Base-by-base conservation (phyloP, 805 yeast species). In the Yarrowia yakushimensis region DNA sequence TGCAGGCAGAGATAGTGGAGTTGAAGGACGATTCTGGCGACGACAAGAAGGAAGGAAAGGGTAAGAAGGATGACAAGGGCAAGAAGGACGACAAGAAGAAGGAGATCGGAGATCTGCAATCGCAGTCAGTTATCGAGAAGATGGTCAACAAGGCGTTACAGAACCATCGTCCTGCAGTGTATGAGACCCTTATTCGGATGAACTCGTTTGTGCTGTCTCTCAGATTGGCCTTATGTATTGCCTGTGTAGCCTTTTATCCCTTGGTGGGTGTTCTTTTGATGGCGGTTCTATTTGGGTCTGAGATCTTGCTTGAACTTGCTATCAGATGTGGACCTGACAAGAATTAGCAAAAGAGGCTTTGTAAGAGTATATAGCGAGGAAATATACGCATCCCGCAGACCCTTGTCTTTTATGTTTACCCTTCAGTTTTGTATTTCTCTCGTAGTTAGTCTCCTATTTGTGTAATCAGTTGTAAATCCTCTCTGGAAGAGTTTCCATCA, bases 271-370 rank as follows among this genome's bases (percentile, higher is more conserved):
- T 30, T 11, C 48, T 55, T 11, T 22, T 55, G 9, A 27, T 41
- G 30, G 37, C 28, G 22, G 46, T 55, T n/a, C 36, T 55, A 11
- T 55, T 55, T 31, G 48, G 61, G n/a, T 39, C 61, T 6, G 61
- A 55, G 61, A 39, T 55, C 22, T 23, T 55, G 48, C 48, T 39
- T 6, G 61, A 52, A 30, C 33, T 52, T 2, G 60, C 55, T 22
- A 22, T 48, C 2, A 48, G 31, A 39, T 31, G 28, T n/a, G 55
- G 55, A n/a, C 55, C 55, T 18, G 55, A 48, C 18, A 41, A 30
- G 30, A 41, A 18, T 7, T 45, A 30, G 36, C 36, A 13, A 30
- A 8, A 30, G 23, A 11, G 18, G 50, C 36, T 30, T n/a, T 17
- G 31, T 27, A 43, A 27, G 12, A 27, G 17, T 43, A 27, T 43